Percentiles rank a stretch among this genome's conserved stretches.
These are phyloP conservation scores for Xylaria sp. DNA, from an alignment of 2,329 filamentous ascomycete genomes.

Conservation along the genomic window DNA sequence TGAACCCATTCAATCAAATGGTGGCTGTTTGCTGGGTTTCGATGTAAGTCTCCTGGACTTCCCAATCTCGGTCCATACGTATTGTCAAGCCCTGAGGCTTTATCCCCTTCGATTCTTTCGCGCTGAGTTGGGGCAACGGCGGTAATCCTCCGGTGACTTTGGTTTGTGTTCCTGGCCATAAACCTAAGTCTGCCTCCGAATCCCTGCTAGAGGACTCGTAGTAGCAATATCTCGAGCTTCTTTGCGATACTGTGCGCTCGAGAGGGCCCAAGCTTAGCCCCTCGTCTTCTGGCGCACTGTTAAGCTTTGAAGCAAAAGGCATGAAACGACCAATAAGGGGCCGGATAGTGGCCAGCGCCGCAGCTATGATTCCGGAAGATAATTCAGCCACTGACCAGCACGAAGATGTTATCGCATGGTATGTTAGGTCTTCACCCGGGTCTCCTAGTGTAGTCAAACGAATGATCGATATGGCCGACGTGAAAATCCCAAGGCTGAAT, in stretches of 20 bases:
- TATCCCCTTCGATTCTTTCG: neutral
- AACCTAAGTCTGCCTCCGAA: slow-evolving; percentile 4
- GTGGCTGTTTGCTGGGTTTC: neutral
- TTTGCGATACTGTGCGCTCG: slow-evolving; percentile 8
- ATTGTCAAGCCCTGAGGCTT: slow-evolving; percentile 12
- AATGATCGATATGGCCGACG: slow-evolving; percentile 29
- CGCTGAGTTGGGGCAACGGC: neutral
- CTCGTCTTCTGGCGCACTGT: slow-evolving; percentile 3
- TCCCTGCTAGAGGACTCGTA: slow-evolving; percentile 14
- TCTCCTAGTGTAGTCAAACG: slow-evolving; percentile 27
- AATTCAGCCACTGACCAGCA: slow-evolving; percentile 34
- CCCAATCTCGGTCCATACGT: slow-evolving; percentile 3
- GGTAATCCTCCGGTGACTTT: slow-evolving; percentile 17
- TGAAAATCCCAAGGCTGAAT: slow-evolving; percentile 29
- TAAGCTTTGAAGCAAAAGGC: slow-evolving; percentile 18
- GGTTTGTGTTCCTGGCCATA: slow-evolving; percentile 20
- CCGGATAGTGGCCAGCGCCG: slow-evolving; percentile 29
- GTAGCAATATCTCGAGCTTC: slow-evolving; percentile 13
- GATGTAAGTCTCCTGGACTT: slow-evolving; percentile 2
- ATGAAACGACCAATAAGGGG: slow-evolving; percentile 26
- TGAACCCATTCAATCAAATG: neutral
- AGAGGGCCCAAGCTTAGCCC: neutral
- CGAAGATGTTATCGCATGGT: slow-evolving; percentile 21
- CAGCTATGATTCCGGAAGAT: slow-evolving; percentile 30
- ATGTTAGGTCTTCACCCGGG: slow-evolving; percentile 24